Evolutionary conservation across 2,329 filamentous ascomycete species (phyloP), one percentile per base, ranked within the genome.

Genomic region (Fusarium caatingaense): DNA sequence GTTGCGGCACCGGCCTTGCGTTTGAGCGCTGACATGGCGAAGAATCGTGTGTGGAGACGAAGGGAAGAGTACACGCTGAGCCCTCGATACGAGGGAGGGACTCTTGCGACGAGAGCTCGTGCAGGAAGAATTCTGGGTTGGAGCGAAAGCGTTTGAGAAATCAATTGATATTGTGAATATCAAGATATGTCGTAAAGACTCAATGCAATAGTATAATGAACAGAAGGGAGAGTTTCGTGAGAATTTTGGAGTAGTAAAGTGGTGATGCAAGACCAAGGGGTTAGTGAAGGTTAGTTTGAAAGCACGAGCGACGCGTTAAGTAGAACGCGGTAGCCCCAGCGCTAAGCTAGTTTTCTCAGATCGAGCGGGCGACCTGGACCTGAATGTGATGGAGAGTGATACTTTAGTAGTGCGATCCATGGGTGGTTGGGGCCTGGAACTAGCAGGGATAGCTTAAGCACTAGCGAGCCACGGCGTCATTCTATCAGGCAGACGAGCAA

Each of bases 11-110:
- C 83, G 45, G 87, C 87, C 81, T 92, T 92, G 72, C 92, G 89
- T 82, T 93, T 93, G 68, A 89, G 80, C 13, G 86, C 83, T 49
- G 86, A 84, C 86, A 88, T 88, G 58, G 65, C 76, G 68, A 72
- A 56, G 57, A 53, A 57, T 34, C 63, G 69, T 56, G 25, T 49
- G 64, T 71, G 71, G 68, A 73, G 62, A 69, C 50, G 57, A 28
- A 60, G 21, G 56, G 49, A 50, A 46, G 37, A 60, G 58, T 74
- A 62, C 64, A 67, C 63, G 56, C 47, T 41, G 56, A 70, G 64
- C 54, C 60, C 62, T 72, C 61, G 66, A 48, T 42, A 21, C n/a
- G 34, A 53, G 47, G 50, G 56, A 72, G 66, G 42, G 48, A 64
- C 65, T 68, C 55, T 60, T 30, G 46, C 41, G 41, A 57, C 21